A percentile compares a stretch with the other conserved stretches of the same genome.
These are phyloP conservation scores for Diversispora epigaea DNA, from an alignment of 192 early-diverging fungal species.

Conservation along the genomic window DNA sequence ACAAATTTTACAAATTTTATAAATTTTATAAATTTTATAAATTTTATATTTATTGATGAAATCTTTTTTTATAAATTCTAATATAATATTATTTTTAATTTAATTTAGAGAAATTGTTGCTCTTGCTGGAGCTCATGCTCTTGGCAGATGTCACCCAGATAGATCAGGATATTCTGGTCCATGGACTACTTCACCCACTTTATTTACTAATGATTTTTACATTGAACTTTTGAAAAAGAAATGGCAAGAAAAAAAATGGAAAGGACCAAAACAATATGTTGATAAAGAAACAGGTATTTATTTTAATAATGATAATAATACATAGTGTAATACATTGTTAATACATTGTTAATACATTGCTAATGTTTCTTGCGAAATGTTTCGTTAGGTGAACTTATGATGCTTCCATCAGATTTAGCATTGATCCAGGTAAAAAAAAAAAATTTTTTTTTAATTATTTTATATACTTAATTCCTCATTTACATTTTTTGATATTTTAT, in stretches of 20 bases:
- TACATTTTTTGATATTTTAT: background rate
- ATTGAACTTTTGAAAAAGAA: constrained; percentile 73
- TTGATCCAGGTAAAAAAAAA: constrained; percentile 43
- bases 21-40: constrained; percentile 7
- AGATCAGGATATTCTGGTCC: constrained; percentile 82
- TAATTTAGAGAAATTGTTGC: constrained; percentile 70
- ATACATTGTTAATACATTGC: too few relatives aligned
- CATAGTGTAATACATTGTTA: too few relatives aligned
- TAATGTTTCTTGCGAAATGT: background rate
- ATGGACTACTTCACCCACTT: constrained; percentile 86
- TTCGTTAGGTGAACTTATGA: constrained; percentile 55
- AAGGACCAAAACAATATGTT: constrained; percentile 82
- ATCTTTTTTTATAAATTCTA: too few relatives aligned
- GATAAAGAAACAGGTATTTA: constrained; percentile 64
- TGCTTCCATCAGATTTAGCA: constrained; percentile 73
- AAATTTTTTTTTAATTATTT: background rate
- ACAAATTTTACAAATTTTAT: too few relatives aligned
- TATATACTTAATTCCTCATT: background rate
- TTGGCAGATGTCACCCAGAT: constrained; percentile 74
- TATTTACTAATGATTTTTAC: constrained; percentile 89
- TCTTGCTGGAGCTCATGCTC: constrained; percentile 72
- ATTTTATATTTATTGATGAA: too few relatives aligned
- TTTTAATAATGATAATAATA: constrained; percentile 24
- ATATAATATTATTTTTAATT: background rate
- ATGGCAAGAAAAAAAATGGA: constrained; percentile 80